Evolutionary conservation across 495 filamentous ascomycete species (phyloP).

Genomic region (Barbatosphaeria neglecta): DNA sequence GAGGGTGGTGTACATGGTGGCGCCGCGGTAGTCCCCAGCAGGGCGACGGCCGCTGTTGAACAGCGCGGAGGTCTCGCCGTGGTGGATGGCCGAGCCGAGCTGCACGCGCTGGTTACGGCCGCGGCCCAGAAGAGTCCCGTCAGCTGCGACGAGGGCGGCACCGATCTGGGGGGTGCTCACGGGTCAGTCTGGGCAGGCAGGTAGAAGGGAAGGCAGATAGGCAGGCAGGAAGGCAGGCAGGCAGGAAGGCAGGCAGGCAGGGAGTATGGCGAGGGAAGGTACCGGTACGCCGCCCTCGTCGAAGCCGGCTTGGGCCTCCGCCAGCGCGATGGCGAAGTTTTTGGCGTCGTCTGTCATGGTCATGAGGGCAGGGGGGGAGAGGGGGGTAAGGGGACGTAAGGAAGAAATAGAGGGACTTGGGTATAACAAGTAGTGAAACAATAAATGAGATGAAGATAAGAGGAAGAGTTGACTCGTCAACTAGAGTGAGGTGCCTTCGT

Average conservation of each 20-base stretch:
- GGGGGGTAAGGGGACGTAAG: too few relatives aligned
- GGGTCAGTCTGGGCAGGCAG: background rate
- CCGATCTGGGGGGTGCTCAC: conserved; percentile 42
- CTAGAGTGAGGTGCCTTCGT: too few relatives aligned
- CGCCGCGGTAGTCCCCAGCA: conserved; percentile 55
- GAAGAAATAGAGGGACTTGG: too few relatives aligned
- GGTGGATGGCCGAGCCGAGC: conserved; percentile 60
- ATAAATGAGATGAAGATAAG: too few relatives aligned
- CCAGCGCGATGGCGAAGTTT: conserved; percentile 54
- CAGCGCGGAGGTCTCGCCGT: conserved; percentile 75
- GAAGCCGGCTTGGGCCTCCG: conserved; percentile 57
- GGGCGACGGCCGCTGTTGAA: conserved; percentile 68
- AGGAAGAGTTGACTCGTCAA: too few relatives aligned
- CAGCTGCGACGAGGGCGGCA: conserved; percentile 56
- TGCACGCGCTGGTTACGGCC: conserved; percentile 79
- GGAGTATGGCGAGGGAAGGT: conserved; percentile 2
- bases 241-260: too few relatives aligned
- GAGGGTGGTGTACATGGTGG: conserved; percentile 78
- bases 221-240: background rate
- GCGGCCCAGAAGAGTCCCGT: conserved; percentile 64
- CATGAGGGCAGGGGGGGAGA: too few relatives aligned
- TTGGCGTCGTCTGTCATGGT: conserved; percentile 40
- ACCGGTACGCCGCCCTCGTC: conserved; percentile 69
- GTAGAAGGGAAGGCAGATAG: background rate
- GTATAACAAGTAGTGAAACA: too few relatives aligned